phyloP scores from a whole-genome alignment of 1,284 basidiomycete species.

The Malassezia nana region DNA sequence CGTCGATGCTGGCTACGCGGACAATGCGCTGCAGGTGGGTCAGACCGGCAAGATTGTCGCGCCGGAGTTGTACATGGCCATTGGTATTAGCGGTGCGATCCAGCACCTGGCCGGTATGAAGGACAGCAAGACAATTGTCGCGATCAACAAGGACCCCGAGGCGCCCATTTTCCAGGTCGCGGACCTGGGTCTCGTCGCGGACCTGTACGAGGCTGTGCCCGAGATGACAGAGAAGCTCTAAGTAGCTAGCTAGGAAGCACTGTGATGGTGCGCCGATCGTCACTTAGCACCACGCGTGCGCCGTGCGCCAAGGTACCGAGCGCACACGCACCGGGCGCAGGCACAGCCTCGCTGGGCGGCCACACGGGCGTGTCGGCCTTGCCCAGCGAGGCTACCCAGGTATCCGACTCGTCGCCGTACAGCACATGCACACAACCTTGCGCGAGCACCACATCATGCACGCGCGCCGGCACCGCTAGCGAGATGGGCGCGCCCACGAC shows the following conservation, averaged over 20 bases:
- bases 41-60: constrained; percentile 79
- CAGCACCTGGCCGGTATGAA: constrained; percentile 99
- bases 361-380: background rate
- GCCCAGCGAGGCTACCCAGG: background rate
- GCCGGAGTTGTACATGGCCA: constrained; percentile 86
- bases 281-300: background rate
- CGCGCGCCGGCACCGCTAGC: background rate
- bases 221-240: constrained; percentile 30
- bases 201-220: constrained; percentile 48
- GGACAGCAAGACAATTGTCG: constrained; percentile 95
- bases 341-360: background rate
- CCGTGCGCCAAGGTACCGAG: background rate
- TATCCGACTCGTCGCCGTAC: background rate
- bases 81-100: constrained; percentile 96
- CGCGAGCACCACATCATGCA: background rate
- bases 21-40: constrained; percentile 95
- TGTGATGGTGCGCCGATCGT: constrained; percentile 3
- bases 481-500: background rate
- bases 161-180: constrained; percentile 99
- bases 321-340: too few relatives aligned
- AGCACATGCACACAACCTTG: background rate
- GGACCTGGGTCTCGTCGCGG: constrained; percentile 79
- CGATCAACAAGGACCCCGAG: constrained; percentile 97
- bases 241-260: background rate
- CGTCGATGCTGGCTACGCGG: constrained; percentile 94